Evolutionary conservation across 441 rosid genomes (phyloP), one percentile per base, ranked within the genome.

Genomic region (Adansonia madagascariensis): DNA sequence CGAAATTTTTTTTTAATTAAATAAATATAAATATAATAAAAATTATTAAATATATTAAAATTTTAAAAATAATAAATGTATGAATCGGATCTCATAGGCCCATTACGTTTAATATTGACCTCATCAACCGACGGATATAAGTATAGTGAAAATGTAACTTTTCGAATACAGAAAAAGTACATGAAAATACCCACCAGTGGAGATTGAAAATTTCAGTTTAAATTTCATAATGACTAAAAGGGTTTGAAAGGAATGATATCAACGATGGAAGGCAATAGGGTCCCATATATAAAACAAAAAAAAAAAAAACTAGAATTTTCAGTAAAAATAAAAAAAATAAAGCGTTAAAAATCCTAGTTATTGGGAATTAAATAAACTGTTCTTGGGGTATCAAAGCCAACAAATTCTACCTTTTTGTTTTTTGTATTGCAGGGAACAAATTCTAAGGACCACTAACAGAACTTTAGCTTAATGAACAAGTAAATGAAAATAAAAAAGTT

Each of bases 391-490:
- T 24, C 7, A 60, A 60, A 60, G 11, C 64, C 39, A 10, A 60
- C 24, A 24, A 60, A 24, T 0, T 24, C 64, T 60, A 60, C 64
- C 10, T 24, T 24, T 24, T 24, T 24, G 27, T 24, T 59, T 59
- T 60, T 24, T 10, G 1, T n/a, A 22, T n/a, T 60, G 64, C 8
- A 24, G 39, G 64, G 64, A 24, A 60, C 64, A 60, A 10, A 60
- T 60, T 60, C 64, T 24, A 60, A 56, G 24, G 64, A 24, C n/a
- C 64, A 60, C 64, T 11, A 60, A 24, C n/a, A 3, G 39, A 22
- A 60, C n/a, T 60, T 22, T 60, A 60, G 39, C 64, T 60, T 60
- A 2, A 60, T 24, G 64, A 24, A 60, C n/a, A 60, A 60, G 60
- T 17, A 55, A 55, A 24, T 24, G 22, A 3, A 55, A n/a, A 6